These are phyloP conservation scores for Candida sanyiensis DNA, from an alignment of 805 yeast species.

Conservation along the genomic window DNA sequence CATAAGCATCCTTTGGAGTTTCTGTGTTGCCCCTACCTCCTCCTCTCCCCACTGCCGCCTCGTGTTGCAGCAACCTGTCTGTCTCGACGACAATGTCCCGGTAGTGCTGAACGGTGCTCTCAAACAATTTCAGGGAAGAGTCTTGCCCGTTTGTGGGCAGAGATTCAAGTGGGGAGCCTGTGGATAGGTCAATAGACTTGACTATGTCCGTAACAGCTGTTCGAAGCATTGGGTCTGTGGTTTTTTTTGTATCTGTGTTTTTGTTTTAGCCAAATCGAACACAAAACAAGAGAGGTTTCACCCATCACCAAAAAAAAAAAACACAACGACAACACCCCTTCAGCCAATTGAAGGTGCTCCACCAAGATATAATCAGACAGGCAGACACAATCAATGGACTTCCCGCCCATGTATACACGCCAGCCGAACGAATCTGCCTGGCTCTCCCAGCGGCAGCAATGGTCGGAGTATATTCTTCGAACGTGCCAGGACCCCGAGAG, in stretches of 20 bases:
- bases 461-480: conserved; percentile 60
- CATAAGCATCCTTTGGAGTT: conserved; percentile 4
- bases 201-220: not conserved
- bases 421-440: conserved; percentile 82
- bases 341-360: too few relatives aligned
- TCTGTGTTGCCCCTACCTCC: not conserved
- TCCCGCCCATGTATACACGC: conserved; percentile 88
- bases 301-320: too few relatives aligned
- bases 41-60: conserved; percentile 12
- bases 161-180: not conserved
- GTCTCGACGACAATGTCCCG: conserved; percentile 15
- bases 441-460: conserved; percentile 69
- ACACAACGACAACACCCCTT: not conserved
- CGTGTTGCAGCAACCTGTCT: conserved; percentile 27
- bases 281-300: too few relatives aligned
- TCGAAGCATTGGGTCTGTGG: not conserved
- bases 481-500: conserved; percentile 25
- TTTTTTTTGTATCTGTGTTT: too few relatives aligned
- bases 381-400: conserved; percentile 32
- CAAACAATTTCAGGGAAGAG: not conserved
- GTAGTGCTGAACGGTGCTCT: conserved; percentile 28
- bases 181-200: not conserved
- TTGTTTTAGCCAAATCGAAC: not conserved
- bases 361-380: conserved; percentile 13
- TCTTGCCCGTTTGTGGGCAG: not conserved